Evolutionary conservation across 805 yeast genomes (phyloP).

Genomic region (Middelhovenomyces tepae): DNA sequence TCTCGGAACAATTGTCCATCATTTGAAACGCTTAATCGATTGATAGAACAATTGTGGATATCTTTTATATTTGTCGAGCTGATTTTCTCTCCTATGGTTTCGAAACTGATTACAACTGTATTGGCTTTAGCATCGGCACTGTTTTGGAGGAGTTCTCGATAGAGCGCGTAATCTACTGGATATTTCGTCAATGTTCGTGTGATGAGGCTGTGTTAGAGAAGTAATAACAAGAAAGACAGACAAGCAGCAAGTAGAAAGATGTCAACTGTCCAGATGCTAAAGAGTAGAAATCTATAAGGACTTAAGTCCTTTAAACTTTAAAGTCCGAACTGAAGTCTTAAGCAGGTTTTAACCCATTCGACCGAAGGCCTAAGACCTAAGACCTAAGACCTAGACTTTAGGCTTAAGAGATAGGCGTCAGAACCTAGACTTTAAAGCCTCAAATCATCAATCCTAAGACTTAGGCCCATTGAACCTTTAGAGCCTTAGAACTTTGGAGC

Average conservation of each 20-base stretch:
- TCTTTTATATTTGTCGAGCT: conserved; percentile 11
- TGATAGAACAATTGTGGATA: conserved; percentile 18
- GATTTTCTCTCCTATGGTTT: conserved; percentile 11
- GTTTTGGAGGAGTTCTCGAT: conserved; percentile 32
- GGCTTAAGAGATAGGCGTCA: too few species aligned
- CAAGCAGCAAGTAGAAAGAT: not conserved
- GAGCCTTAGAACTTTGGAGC: too few species aligned
- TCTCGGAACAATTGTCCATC: conserved; percentile 28
- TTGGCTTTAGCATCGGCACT: conserved; percentile 33
- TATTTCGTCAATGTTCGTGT: conserved; percentile 34
- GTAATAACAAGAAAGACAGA: not conserved
- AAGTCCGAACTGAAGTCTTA: too few species aligned
- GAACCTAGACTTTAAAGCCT: too few species aligned
- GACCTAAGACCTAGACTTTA: too few species aligned
- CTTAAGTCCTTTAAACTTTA: too few species aligned
- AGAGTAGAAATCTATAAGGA: too few species aligned
- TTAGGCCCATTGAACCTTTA: too few species aligned
- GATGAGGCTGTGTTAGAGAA: conserved; percentile 21
- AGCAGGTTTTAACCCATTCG: too few species aligned
- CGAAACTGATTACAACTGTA: conserved; percentile 26
- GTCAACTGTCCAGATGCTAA: too few species aligned
- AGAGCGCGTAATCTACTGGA: conserved; percentile 35
- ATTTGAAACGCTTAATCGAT: conserved; percentile 25
- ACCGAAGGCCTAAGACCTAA: too few species aligned
- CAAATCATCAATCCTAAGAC: too few species aligned